phyloP scores from a whole-genome alignment of 169 alveolate species.

The Cystoisospora suis region DNA sequence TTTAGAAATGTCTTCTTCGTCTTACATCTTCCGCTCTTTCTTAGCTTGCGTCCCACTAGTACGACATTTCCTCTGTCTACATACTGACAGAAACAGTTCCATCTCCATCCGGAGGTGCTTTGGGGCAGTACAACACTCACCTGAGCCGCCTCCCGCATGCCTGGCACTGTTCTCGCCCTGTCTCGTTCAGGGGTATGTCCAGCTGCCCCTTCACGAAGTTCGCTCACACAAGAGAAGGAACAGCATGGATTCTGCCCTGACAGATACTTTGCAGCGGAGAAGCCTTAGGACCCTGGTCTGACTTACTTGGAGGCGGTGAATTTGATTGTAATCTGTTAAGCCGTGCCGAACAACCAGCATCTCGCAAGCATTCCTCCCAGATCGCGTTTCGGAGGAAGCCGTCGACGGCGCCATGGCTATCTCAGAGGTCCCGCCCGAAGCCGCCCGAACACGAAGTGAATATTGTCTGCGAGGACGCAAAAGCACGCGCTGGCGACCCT shows the following conservation, averaged over 20 bases:
- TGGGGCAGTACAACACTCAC: not conserved
- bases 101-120: too few relatives aligned
- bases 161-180: conserved; percentile 36
- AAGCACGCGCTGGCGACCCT: too few relatives aligned
- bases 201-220: conserved; percentile 61
- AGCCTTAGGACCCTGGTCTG: not conserved
- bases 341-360: conserved; percentile 50
- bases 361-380: conserved; percentile 37
- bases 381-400: not conserved
- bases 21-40: too few relatives aligned
- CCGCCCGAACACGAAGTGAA: too few relatives aligned
- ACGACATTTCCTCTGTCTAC: too few relatives aligned
- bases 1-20: too few relatives aligned
- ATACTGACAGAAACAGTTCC: too few relatives aligned
- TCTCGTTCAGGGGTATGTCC: conserved; percentile 54
- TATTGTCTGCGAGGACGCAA: too few relatives aligned
- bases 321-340: conserved; percentile 39
- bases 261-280: not conserved
- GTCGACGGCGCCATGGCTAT: not conserved
- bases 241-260: too few relatives aligned
- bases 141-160: conserved; percentile 21
- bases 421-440: not conserved
- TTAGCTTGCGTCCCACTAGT: too few relatives aligned
- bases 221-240: too few relatives aligned
- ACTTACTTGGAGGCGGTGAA: conserved; percentile 48